Percentiles rank a stretch among this genome's conserved stretches.
Conservation (phyloP, 2,329 filamentous ascomycete genomes). For the Apiospora malaysiana region DNA sequence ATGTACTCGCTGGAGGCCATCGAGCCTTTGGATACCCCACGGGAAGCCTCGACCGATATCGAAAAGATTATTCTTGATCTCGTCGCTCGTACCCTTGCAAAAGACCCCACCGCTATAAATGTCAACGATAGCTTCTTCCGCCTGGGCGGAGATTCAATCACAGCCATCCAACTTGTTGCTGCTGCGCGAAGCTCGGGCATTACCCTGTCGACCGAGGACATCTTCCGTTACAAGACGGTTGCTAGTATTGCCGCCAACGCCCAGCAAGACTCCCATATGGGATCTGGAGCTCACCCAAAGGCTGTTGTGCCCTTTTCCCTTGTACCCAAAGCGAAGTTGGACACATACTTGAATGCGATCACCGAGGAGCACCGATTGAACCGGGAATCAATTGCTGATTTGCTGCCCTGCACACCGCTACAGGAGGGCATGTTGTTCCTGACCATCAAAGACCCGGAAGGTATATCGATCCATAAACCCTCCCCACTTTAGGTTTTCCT, state of each 20-base stretch:
- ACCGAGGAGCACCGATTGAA: not conserved
- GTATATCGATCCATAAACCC: not conserved
- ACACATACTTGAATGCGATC: not conserved
- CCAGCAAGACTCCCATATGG: not conserved
- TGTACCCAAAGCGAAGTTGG: not conserved
- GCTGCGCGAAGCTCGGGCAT: conserved; percentile 41
- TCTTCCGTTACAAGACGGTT: conserved; percentile 12
- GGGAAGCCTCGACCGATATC: conserved; percentile 20
- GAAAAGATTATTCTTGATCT: conserved; percentile 22
- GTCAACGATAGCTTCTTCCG: conserved; percentile 27
- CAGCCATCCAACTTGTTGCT: conserved; percentile 12
- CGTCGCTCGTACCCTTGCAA: conserved; percentile 14
- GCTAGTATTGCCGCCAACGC: not conserved
- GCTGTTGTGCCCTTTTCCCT: conserved; percentile 4
- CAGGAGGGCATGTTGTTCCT: conserved; percentile 40
- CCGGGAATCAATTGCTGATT: conserved; percentile 30
- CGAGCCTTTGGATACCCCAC: not conserved
- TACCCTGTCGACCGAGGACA: conserved; percentile 43
- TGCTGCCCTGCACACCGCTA: conserved; percentile 37
- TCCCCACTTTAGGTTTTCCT: too few species aligned
- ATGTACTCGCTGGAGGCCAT: conserved; percentile 9
- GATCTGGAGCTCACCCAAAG: not conserved
- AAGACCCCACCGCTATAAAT: conserved; percentile 5
- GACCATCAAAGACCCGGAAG: conserved; percentile 31
- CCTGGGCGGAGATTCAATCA: conserved; percentile 30